A percentile compares a stretch with the other conserved stretches of the same genome.
phyloP scores from a whole-genome alignment of 495 filamentous ascomycete genomes.

The Hypoxylon fuscum region DNA sequence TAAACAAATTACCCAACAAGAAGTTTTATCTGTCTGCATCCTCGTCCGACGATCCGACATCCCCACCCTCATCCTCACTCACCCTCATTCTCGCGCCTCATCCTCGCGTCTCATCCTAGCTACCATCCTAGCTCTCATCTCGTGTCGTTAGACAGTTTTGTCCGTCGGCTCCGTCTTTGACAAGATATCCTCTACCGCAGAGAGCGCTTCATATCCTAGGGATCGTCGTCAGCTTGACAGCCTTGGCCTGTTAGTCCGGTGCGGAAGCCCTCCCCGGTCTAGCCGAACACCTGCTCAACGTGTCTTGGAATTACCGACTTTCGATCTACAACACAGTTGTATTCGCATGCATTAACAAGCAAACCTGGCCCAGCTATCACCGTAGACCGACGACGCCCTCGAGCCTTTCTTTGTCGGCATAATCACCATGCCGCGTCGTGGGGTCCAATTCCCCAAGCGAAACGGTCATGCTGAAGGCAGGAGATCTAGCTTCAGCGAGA shows the following conservation, averaged over 20 bases:
- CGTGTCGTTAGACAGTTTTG: not conserved
- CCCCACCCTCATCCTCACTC: too few species aligned
- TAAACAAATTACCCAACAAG: too few species aligned
- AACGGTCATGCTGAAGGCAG: constrained; percentile 65
- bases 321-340: not conserved
- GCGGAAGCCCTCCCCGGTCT: constrained; percentile 4
- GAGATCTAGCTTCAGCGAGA: constrained; percentile 78
- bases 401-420: not conserved
- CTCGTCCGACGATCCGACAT: constrained; percentile 34
- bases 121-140: not conserved
- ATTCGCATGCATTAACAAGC: constrained; percentile 16
- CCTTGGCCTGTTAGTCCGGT: not conserved
- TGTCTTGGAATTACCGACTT: not conserved
- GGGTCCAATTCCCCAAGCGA: constrained; percentile 83
- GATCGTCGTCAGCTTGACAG: not conserved
- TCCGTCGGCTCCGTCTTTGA: not conserved
- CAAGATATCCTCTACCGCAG: not conserved
- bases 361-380: not conserved
- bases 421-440: constrained; percentile 74
- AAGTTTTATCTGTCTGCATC: too few species aligned
- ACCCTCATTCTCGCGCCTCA: constrained; percentile 15
- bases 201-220: not conserved
- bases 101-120: constrained; percentile 4
- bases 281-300: not conserved
- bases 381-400: not conserved